Evolutionary conservation across 2,329 filamentous ascomycete species (phyloP).

Genomic region (Cercospora zeina): DNA sequence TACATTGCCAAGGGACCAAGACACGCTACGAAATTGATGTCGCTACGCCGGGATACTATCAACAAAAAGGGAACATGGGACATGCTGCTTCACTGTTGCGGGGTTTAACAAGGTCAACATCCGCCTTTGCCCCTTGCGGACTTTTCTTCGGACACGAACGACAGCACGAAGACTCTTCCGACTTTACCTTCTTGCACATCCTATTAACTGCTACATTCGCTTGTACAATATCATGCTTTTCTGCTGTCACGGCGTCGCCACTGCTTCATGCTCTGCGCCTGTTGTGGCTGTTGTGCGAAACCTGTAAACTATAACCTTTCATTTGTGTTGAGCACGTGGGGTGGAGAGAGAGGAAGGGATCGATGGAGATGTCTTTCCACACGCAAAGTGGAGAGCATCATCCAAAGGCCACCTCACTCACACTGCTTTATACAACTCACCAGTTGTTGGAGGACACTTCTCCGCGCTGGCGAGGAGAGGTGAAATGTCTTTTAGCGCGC

Average conservation of each 20-base stretch:
- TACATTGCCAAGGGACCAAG: constrained; percentile 14
- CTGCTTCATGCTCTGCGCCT: background rate
- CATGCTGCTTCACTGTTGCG: constrained; percentile 14
- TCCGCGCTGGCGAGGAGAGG: background rate
- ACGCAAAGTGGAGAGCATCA: too few relatives aligned
- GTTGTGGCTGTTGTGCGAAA: background rate
- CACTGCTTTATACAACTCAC: background rate
- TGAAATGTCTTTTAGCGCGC: background rate
- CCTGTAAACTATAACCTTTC: constrained; percentile 4
- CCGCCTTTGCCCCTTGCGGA: background rate
- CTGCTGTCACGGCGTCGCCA: background rate
- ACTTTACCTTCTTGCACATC: constrained; percentile 17
- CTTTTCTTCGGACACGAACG: constrained; percentile 11
- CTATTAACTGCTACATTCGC: constrained; percentile 12
- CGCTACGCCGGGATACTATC: constrained; percentile 22
- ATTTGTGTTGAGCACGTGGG: background rate
- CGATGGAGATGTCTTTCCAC: background rate
- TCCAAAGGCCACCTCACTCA: too few relatives aligned
- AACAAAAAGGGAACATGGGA: constrained; percentile 17
- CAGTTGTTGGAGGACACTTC: background rate
- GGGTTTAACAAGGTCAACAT: background rate
- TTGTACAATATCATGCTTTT: constrained; percentile 18
- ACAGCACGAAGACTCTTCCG: constrained; percentile 15
- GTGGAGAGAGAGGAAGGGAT: background rate
- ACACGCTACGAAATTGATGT: constrained; percentile 22